These are phyloP conservation scores for Babesia bigemina DNA, from an alignment of 169 alveolate genomes.

Conservation along the genomic window DNA sequence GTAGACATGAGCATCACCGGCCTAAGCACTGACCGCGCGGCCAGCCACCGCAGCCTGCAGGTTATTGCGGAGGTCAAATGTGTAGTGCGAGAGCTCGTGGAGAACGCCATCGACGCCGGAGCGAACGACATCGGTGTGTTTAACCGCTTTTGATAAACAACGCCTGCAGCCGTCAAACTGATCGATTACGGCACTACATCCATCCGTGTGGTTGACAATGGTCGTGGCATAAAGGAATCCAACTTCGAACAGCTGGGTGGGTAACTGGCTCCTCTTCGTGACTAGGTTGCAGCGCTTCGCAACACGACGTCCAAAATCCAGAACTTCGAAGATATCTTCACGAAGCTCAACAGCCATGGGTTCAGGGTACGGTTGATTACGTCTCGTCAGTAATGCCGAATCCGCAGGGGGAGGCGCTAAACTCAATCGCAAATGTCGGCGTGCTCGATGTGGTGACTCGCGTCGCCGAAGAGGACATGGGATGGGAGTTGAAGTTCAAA, in stretches of 20 bases:
- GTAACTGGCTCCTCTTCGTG: constrained; percentile 24
- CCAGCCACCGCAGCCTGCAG: constrained; percentile 64
- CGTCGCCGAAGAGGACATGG: constrained; percentile 66
- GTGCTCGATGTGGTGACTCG: constrained; percentile 72
- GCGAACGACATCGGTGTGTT: constrained; percentile 80
- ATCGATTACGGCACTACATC: constrained; percentile 87
- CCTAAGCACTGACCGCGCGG: constrained; percentile 27
- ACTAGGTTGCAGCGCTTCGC: constrained; percentile 62
- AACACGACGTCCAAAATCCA: constrained; percentile 93
- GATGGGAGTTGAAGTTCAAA: constrained; percentile 70
- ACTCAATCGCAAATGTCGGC: constrained; percentile 75
- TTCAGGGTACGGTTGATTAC: constrained; percentile 83
- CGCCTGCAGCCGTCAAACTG: constrained; percentile 79
- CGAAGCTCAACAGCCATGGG: constrained; percentile 89
- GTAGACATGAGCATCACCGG: constrained; percentile 18
- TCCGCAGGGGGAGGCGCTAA: constrained; percentile 80
- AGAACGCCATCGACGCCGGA: constrained; percentile 92
- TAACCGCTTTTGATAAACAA: not conserved
- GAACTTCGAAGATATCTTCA: constrained; percentile 87
- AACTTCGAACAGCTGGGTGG: constrained; percentile 79
- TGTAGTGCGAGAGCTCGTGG: constrained; percentile 91
- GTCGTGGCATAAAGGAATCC: constrained; percentile 86
- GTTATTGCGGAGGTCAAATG: constrained; percentile 68
- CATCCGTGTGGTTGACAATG: constrained; percentile 91
- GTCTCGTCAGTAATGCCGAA: not conserved